Conservation (phyloP, 768 basidiomycete species). For the Boletus subcaerulescens region DNA sequence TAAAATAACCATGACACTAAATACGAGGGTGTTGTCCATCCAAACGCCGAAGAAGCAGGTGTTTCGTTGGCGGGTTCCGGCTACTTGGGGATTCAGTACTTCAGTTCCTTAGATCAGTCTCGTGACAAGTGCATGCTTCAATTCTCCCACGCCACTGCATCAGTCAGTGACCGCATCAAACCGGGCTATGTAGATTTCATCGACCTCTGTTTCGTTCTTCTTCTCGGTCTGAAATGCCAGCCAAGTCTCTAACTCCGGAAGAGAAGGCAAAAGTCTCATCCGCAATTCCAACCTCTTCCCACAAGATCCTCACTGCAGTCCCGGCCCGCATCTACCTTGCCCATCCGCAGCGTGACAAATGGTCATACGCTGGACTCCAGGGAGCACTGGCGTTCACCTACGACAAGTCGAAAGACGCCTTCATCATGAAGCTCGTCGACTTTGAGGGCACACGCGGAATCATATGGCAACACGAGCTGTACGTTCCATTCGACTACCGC, state of each 20-base stretch:
- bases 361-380: constrained; percentile 86
- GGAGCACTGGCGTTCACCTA: constrained; percentile 76
- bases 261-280: constrained; percentile 79
- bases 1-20: no score
- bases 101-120: no score
- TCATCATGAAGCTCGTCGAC: constrained; percentile 80
- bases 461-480: constrained; percentile 92
- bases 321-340: constrained; percentile 91
- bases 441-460: constrained; percentile 79
- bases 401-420: constrained; percentile 53
- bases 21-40: no score
- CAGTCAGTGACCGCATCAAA: neutral
- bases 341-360: constrained; percentile 67
- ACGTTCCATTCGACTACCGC: constrained; percentile 74
- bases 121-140: no score
- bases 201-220: no score
- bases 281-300: constrained; percentile 48
- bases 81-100: no score
- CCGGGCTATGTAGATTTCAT: no score
- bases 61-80: no score
- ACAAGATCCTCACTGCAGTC: constrained; percentile 82
- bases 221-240: constrained; percentile 51
- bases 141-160: constrained; percentile 10
- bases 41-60: no score
- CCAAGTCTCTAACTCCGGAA: constrained; percentile 63